Percentiles rank a stretch among this genome's conserved stretches.
Evolutionary conservation across 225 moss, liverwort and hornwort genomes (phyloP).

Genomic region (Sphagnum contortum): DNA sequence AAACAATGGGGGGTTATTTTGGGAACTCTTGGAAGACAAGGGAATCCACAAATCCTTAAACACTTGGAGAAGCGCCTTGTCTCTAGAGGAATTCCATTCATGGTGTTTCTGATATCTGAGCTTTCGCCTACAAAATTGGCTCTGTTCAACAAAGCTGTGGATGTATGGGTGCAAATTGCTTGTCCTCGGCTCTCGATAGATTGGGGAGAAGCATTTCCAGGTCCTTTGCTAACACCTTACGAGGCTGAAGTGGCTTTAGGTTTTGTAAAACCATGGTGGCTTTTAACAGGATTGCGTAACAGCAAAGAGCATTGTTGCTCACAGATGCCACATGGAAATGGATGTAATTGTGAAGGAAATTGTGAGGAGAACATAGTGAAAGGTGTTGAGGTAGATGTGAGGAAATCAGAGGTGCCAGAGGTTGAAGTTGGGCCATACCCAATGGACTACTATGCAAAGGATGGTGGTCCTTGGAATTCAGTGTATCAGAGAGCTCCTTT

Average conservation of each 20-base stretch:
- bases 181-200: slow-evolving; percentile 93
- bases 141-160: slow-evolving; percentile 56
- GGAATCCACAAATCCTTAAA: slow-evolving; percentile 73
- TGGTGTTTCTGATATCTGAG: slow-evolving; percentile 83
- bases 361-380: background rate
- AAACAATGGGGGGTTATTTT: slow-evolving; percentile 79
- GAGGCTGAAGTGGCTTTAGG: slow-evolving; percentile 96
- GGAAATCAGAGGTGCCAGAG: slow-evolving; percentile 9
- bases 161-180: slow-evolving; percentile 95
- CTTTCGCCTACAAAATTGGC: slow-evolving; percentile 75
- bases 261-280: slow-evolving; percentile 93
- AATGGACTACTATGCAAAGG: slow-evolving; percentile 90
- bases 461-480: slow-evolving; percentile 93
- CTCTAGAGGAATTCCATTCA: slow-evolving; percentile 55
- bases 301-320: background rate
- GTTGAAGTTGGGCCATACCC: slow-evolving; percentile 64
- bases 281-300: slow-evolving; percentile 6
- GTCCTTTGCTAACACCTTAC: slow-evolving; percentile 78
- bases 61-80: slow-evolving; percentile 70
- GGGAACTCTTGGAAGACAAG: slow-evolving; percentile 90
- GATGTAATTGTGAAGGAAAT: background rate
- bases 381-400: background rate
- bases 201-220: slow-evolving; percentile 87
- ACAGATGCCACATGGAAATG: slow-evolving; percentile 9
- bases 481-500: slow-evolving; percentile 43